phyloP scores from a whole-genome alignment of 1,139 yeast species.

The Lodderomyces metapsilosis region DNA sequence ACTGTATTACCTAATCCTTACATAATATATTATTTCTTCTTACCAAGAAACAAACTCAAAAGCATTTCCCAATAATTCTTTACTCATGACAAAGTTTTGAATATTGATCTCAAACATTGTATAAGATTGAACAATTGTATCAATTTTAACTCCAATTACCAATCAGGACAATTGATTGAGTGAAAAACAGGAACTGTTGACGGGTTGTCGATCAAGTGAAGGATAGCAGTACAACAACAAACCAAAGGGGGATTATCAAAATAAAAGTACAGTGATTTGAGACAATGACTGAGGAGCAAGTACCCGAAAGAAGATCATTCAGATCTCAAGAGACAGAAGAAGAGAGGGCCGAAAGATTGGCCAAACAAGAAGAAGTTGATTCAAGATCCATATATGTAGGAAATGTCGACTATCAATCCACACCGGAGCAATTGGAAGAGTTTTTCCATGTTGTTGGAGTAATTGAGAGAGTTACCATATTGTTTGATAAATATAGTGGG shows the following conservation, averaged over 20 bases:
- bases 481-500: conserved; percentile 38
- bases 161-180: neutral
- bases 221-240: too few relatives aligned
- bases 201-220: neutral
- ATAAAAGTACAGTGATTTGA: neutral
- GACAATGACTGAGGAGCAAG: conserved; percentile 3
- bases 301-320: conserved; percentile 6
- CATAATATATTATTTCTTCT: conserved; percentile 1
- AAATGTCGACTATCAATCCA: conserved; percentile 41
- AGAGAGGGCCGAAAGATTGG: conserved; percentile 28
- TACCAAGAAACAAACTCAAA: neutral
- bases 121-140: too few relatives aligned
- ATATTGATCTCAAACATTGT: too few relatives aligned
- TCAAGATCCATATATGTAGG: conserved; percentile 42
- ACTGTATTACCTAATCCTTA: neutral
- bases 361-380: conserved; percentile 35
- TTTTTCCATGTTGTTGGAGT: conserved; percentile 35
- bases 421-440: conserved; percentile 43
- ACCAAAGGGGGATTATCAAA: too few relatives aligned
- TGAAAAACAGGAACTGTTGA: neutral
- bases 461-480: conserved; percentile 40
- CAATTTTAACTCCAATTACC: neutral
- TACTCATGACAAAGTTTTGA: neutral
- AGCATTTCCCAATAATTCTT: neutral
- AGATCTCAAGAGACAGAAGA: conserved; percentile 23